Conservation (phyloP, 202 grass and related monocot genomes). For the Brachypodium distachyon region DNA sequence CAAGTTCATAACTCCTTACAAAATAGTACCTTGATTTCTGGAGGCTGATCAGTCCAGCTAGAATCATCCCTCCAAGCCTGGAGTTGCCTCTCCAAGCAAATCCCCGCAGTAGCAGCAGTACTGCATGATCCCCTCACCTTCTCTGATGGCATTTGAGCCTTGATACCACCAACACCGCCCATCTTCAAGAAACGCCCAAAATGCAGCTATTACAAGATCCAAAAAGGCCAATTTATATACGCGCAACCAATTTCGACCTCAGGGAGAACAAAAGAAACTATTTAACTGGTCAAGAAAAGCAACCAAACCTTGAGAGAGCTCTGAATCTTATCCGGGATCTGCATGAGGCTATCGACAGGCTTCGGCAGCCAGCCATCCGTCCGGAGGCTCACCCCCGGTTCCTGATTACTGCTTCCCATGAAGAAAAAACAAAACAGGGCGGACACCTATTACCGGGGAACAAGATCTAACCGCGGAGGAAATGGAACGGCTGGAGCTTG, state of each 20-base stretch:
- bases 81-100: slow-evolving; percentile 62
- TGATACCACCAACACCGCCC: not conserved
- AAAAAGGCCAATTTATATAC: not conserved
- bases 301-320: slow-evolving; percentile 56
- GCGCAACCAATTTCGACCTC: not conserved
- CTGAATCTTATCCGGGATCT: slow-evolving; percentile 67
- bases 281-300: not conserved
- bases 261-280: not conserved
- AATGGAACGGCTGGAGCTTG: not conserved
- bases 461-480: slow-evolving; percentile 13
- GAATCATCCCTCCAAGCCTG: slow-evolving; percentile 68
- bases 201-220: slow-evolving; percentile 34
- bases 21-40: slow-evolving; percentile 79
- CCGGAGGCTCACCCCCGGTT: slow-evolving; percentile 14
- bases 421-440: not conserved
- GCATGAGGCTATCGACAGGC: slow-evolving; percentile 42
- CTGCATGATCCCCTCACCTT: slow-evolving; percentile 3
- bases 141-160: not conserved
- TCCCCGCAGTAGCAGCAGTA: slow-evolving; percentile 12
- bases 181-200: slow-evolving; percentile 42
- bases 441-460: not conserved
- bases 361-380: slow-evolving; percentile 9
- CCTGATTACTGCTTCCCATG: slow-evolving; percentile 25
- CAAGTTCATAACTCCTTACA: not conserved
- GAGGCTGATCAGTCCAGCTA: slow-evolving; percentile 54